Conservation (phyloP, 2,329 filamentous ascomycete species). For the Amylocarpus encephaloides region DNA sequence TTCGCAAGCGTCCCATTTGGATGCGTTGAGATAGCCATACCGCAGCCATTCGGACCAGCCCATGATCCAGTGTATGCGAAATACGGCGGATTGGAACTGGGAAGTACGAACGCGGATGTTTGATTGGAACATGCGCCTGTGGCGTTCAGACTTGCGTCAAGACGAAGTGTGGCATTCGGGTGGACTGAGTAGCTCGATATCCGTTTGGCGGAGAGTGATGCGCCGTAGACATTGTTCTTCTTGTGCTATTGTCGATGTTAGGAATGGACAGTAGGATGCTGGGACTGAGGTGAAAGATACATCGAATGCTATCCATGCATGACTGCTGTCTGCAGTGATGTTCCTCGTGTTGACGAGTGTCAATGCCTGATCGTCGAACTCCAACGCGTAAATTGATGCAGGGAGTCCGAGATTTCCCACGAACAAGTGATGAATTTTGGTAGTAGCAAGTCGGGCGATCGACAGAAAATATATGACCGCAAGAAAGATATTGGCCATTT, state of each 20-base stretch:
- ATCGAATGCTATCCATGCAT: slow-evolving; percentile 11
- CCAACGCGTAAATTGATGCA: slow-evolving; percentile 4
- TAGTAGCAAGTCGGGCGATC: not conserved
- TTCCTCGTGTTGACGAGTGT: slow-evolving; percentile 5
- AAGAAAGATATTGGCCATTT: no score
- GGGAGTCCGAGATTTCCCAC: slow-evolving; percentile 7
- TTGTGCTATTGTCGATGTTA: not conserved
- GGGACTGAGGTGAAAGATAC: not conserved
- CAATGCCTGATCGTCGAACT: slow-evolving; percentile 7
- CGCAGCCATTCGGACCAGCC: slow-evolving; percentile 6
- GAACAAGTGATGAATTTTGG: slow-evolving; percentile 8
- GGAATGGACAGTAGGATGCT: not conserved
- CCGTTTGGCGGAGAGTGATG: not conserved
- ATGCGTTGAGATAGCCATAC: not conserved
- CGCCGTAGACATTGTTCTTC: slow-evolving; percentile 8
- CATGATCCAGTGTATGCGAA: slow-evolving; percentile 4
- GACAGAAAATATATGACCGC: no score
- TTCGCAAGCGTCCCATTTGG: slow-evolving; percentile 3
- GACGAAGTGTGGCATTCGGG: not conserved
- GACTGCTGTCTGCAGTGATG: slow-evolving; percentile 2
- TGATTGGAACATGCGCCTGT: not conserved
- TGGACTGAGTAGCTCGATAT: slow-evolving; percentile 7
- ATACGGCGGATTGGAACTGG: slow-evolving; percentile 2
- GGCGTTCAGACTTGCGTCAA: not conserved
- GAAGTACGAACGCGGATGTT: slow-evolving; percentile 1